Evolutionary conservation across 441 rosid genomes (phyloP), one percentile per base, ranked within the genome.

Genomic region (Biscutella laevigata): DNA sequence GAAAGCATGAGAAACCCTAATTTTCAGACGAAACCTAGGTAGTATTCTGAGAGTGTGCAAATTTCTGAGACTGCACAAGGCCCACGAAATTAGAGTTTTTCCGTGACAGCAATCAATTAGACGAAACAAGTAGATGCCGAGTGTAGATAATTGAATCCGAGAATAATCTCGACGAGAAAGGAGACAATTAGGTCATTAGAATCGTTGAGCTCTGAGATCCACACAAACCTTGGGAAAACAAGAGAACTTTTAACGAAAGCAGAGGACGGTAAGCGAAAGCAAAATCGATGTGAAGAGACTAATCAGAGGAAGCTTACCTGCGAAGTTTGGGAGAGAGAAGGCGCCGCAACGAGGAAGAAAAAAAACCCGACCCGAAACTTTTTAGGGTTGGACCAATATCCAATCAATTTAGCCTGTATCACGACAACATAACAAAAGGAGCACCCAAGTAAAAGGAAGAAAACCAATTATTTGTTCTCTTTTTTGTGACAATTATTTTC

Each of bases 1-100:
- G n/a, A n/a, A n/a, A n/a, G n/a, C 47, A 14, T 20, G n/a, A n/a
- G 70, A 78, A 77, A 70, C 84, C 80, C 82, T 69, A 74, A 74
- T 74, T 71, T 45, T 46, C 39, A 30, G 32, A 61, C 55, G 41
- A 46, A 40, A 64, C 13, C 50, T 59, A 41, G 48, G 28, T 45
- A 28, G 56, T 56, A 55, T 38, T 62, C 14, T 12, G 62, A 46
- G 59, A 13, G 60, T 61, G 39, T 27, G 21, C 45, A 26, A 35
- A 37, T 14, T n/a, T n/a, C 5, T 11, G 32, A 34, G 55, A 47
- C 47, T 36, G 15, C 29, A 9, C 41, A 61, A 34, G 12, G 24
- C 56, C 19, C 41, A 45, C 26, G 64, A 65, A 57, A 64, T 42
- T 64, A 64, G 53, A 49, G 64, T 42, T 64, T 50, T 15, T 22